Evolutionary conservation across 2,329 filamentous ascomycete species (phyloP).

Genomic region (Xylaria sp.): DNA sequence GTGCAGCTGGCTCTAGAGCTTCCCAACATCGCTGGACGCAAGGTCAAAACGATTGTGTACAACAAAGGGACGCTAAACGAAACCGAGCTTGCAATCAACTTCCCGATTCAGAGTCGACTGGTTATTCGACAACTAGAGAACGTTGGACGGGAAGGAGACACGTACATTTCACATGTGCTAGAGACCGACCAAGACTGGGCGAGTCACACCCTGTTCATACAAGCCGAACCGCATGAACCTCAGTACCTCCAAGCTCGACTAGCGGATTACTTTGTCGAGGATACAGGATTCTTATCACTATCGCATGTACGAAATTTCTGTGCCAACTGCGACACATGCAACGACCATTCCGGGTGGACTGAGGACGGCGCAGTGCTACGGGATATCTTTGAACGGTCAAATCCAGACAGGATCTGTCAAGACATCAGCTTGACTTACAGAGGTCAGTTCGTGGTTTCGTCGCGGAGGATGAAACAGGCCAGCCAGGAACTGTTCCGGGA

Average conservation of each 20-base stretch:
- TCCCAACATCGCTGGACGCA: constrained; percentile 34
- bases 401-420: constrained; percentile 30
- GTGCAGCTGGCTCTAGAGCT: constrained; percentile 33
- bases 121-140: constrained; percentile 36
- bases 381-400: constrained; percentile 36
- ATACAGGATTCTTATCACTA: constrained; percentile 39
- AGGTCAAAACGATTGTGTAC: constrained; percentile 39
- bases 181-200: constrained; percentile 36
- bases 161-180: constrained; percentile 37
- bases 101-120: constrained; percentile 33
- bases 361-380: constrained; percentile 30
- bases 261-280: constrained; percentile 36
- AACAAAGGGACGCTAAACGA: constrained; percentile 38
- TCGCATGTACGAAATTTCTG: constrained; percentile 39
- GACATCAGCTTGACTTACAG: constrained; percentile 38
- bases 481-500: constrained; percentile 34
- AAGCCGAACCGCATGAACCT: constrained; percentile 39
- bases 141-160: constrained; percentile 40
- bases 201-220: constrained; percentile 40
- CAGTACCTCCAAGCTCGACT: constrained; percentile 38
- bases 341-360: constrained; percentile 40
- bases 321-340: constrained; percentile 36
- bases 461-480: constrained; percentile 36
- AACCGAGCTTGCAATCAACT: constrained; percentile 33
- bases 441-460: constrained; percentile 40